Base-by-base conservation (phyloP, 352 stramenopile genomes). In the Aphanomyces invadans region DNA sequence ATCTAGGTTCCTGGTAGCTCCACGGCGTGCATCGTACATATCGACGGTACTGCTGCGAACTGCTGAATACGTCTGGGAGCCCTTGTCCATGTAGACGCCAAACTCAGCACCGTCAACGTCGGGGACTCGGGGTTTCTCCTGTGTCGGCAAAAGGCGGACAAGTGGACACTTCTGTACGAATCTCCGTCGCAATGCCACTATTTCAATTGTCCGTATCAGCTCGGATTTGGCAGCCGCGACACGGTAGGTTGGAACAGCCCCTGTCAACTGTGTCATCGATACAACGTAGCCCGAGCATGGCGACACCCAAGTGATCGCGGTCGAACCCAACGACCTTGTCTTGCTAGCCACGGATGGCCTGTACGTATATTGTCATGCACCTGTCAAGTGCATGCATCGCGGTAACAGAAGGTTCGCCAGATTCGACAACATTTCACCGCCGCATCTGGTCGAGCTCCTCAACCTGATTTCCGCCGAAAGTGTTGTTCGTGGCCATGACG, bases 141-240 rank as follows among this genome's bases (percentile, higher is more conserved):
- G 11, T 89, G 96, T 66, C 81, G 94, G 4, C 74, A 96, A 59
- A 76, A 74, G 10, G 64, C 71, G 32, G 69, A 74, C 2, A 59
- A 76, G 61, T 95, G 88, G 72, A 83, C 84, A 44, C 74, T 97
- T 19, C 78, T 96, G 4, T 93, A 89, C 51, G 86, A 95, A 57
- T 93, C 91, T 11, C 82, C 85, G 38, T 90, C 96, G 70, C 95
- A 98, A 69, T 89, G 83, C 29, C 95, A 98, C 68, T 98, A 97
- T 74, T 98, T 98, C 74, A 97, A 98, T 73, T 98, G 95, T 70
- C 95, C 95, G 0, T 98, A 92, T 64, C 95, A 98, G 67, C 74
- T 98, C 12, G 95, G 89, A 9, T 72, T 75, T 33, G 76, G 90
- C 42, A 97, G 89, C 48, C 90, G 90, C 26, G 95, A 98, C 74